Evolutionary conservation across 306 rosid genomes (phyloP).

Genomic region (Quercus bicolor): DNA sequence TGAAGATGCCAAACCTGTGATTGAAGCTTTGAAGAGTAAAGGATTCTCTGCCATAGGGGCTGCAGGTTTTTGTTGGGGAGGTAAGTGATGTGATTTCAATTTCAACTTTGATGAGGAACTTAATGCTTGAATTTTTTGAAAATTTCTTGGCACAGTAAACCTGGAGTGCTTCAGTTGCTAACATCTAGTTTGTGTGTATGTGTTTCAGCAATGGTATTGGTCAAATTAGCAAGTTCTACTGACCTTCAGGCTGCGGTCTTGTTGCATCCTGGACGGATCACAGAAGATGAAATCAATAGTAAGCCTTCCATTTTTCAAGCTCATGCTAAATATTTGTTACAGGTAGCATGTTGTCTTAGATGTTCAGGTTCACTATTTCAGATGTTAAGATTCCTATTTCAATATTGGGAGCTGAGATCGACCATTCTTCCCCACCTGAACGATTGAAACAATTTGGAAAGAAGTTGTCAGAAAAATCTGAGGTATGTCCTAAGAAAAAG

Average conservation of each 20-base stretch:
- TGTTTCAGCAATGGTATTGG: constrained; percentile 40
- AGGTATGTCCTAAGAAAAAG: constrained; percentile 26
- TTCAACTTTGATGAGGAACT: background rate
- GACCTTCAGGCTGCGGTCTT: constrained; percentile 43
- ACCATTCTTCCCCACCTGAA: constrained; percentile 32
- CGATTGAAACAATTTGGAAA: constrained; percentile 36
- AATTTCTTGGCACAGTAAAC: no score
- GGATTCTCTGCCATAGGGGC: constrained; percentile 56
- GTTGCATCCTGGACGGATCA: constrained; percentile 38
- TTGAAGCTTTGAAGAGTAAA: constrained; percentile 49
- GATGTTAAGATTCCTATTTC: constrained; percentile 53
- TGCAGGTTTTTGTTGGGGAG: constrained; percentile 77
- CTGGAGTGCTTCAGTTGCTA: background rate
- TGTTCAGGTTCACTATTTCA: constrained; percentile 1
- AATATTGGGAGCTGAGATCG: constrained; percentile 47
- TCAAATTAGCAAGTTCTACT: constrained; percentile 30
- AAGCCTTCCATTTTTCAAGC: background rate
- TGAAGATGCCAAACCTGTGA: constrained; percentile 43
- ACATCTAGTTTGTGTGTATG: background rate
- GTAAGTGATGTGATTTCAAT: constrained; percentile 20
- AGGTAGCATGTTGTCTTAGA: background rate
- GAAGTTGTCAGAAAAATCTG: constrained; percentile 28
- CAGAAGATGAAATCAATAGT: constrained; percentile 29
- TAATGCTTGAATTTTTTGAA: background rate
- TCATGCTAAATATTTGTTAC: background rate